Evolutionary conservation across 1,284 basidiomycete genomes (phyloP).

Genomic region (Flammula alnicola): DNA sequence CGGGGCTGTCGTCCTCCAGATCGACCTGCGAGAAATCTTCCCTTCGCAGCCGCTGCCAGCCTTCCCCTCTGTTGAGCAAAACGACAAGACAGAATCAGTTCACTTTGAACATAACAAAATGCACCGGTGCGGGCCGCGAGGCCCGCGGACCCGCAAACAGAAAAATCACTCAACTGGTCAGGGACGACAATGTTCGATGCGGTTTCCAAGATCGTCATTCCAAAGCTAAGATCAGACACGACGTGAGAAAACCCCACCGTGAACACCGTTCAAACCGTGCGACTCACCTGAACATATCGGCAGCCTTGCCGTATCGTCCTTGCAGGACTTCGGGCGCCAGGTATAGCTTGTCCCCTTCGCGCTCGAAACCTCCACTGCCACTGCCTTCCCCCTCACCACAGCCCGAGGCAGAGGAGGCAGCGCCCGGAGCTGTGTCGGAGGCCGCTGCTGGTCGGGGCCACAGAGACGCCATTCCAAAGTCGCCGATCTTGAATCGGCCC

Average conservation of each 20-base stretch:
- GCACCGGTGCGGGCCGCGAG: constrained; percentile 7
- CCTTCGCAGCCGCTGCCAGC: constrained; percentile 92
- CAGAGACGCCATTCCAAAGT: constrained; percentile 96
- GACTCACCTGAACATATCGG: constrained; percentile 93
- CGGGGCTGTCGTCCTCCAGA: constrained; percentile 70
- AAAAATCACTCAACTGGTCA: constrained; percentile 80
- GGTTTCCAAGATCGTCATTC: constrained; percentile 94
- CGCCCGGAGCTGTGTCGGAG: constrained; percentile 9
- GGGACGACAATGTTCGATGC: constrained; percentile 96
- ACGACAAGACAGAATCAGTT: constrained; percentile 31
- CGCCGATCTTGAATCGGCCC: constrained; percentile 95
- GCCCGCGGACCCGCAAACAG: constrained; percentile 17
- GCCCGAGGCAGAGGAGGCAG: constrained; percentile 1
- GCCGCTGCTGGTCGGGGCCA: constrained; percentile 69
- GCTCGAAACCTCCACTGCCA: constrained; percentile 71
- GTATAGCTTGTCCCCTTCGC: constrained; percentile 98
- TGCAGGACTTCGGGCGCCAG: constrained; percentile 97
- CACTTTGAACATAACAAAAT: constrained; percentile 3
- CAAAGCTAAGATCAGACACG: constrained; percentile 68
- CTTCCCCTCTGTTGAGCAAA: constrained; percentile 66
- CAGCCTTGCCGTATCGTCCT: constrained; percentile 90
- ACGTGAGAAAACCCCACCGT: constrained; percentile 42
- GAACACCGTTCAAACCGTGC: constrained; percentile 34
- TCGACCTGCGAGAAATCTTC: constrained; percentile 94
- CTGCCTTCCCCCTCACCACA: neutral